Evolutionary conservation across 805 yeast genomes (phyloP).

Genomic region (Saccharomycopsis amapae): DNA sequence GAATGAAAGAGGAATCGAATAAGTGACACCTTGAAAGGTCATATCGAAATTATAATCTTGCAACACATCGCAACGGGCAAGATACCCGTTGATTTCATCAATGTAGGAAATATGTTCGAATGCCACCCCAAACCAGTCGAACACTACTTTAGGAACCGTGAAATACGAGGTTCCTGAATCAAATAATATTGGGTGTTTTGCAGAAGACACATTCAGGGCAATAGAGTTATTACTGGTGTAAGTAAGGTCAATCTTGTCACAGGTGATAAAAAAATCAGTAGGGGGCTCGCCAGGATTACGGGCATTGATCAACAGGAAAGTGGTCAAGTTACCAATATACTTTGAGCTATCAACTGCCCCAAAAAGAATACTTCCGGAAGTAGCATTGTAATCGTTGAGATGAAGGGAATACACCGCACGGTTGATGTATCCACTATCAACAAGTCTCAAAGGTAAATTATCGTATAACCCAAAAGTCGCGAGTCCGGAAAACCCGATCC

Average conservation of each 20-base stretch:
- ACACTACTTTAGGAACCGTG: conserved; percentile 35
- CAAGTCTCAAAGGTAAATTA: conserved; percentile 59
- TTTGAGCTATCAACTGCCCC: conserved; percentile 68
- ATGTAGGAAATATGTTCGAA: conserved; percentile 14
- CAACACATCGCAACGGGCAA: conserved; percentile 35
- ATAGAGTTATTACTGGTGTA: background rate
- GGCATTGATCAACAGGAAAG: conserved; percentile 44
- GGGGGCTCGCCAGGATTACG: too few relatives aligned
- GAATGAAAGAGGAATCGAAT: conserved; percentile 41
- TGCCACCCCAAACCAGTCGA: conserved; percentile 8
- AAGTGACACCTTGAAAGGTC: conserved; percentile 49
- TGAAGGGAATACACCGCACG: conserved; percentile 56
- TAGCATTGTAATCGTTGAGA: conserved; percentile 38
- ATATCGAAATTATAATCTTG: conserved; percentile 34
- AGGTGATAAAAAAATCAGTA: background rate
- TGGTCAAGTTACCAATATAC: conserved; percentile 43
- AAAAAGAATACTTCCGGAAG: conserved; percentile 52
- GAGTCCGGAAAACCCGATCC: conserved; percentile 70
- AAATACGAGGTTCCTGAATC: conserved; percentile 51
- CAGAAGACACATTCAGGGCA: background rate
- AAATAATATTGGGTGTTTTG: conserved; percentile 33
- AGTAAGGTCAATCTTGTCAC: background rate
- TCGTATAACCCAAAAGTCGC: conserved; percentile 40
- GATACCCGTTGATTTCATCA: conserved; percentile 35
- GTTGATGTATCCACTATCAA: conserved; percentile 47